phyloP scores from a whole-genome alignment of 768 basidiomycete species.

The Arthromyces matolae region DNA sequence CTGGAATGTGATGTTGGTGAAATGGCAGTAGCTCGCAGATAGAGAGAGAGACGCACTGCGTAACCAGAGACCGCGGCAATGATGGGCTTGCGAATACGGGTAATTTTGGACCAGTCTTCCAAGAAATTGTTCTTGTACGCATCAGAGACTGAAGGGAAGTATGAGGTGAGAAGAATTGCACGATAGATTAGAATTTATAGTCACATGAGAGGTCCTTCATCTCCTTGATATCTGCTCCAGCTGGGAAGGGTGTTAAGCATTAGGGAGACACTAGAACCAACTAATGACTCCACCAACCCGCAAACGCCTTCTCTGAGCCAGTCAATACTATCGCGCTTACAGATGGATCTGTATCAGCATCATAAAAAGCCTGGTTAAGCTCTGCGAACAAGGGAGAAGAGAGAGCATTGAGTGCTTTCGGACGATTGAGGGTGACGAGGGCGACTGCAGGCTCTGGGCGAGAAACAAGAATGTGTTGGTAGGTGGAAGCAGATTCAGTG shows the following conservation, averaged over 20 bases:
- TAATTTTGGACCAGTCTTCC: slow-evolving; percentile 75
- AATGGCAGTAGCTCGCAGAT: not conserved
- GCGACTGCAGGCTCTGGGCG: slow-evolving; percentile 64
- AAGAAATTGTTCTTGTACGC: slow-evolving; percentile 86
- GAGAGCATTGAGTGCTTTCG: slow-evolving; percentile 88
- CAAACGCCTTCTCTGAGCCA: slow-evolving; percentile 90
- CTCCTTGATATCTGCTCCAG: slow-evolving; percentile 98
- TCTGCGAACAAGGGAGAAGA: slow-evolving; percentile 76
- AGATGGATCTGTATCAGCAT: slow-evolving; percentile 64
- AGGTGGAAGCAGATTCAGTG: slow-evolving; percentile 42
- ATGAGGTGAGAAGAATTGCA: not conserved
- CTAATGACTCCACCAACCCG: slow-evolving; percentile 73
- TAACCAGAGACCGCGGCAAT: slow-evolving; percentile 96
- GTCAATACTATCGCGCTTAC: slow-evolving; percentile 89
- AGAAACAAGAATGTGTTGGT: slow-evolving; percentile 68
- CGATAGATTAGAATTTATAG: slow-evolving; percentile 21
- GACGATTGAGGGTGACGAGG: slow-evolving; percentile 87
- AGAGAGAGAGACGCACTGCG: slow-evolving; percentile 66
- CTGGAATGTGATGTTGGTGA: slow-evolving; percentile 35
- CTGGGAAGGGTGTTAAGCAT: slow-evolving; percentile 33
- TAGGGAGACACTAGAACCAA: too few relatives aligned
- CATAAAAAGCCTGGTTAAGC: slow-evolving; percentile 71
- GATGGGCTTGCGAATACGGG: slow-evolving; percentile 81
- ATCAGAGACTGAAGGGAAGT: slow-evolving; percentile 57
- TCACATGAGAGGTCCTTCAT: slow-evolving; percentile 95